Base-by-base conservation (phyloP, 192 early-diverging fungal genomes). In the Coemansia sp. region DNA sequence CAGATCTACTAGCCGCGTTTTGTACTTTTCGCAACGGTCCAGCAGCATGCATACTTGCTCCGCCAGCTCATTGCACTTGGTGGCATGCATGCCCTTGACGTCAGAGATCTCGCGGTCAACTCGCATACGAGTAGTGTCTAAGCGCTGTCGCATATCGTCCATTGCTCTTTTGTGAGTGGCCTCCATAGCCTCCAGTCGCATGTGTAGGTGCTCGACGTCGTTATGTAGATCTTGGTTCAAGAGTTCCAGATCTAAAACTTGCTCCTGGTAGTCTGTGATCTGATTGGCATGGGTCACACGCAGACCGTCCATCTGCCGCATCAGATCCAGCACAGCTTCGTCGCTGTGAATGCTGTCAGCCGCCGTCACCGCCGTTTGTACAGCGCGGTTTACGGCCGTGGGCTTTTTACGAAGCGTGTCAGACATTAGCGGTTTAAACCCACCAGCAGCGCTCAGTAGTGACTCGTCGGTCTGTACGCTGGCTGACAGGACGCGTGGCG, bases 241-340 rank as follows among this genome's bases (percentile, higher is more conserved):
- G 44, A 83, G 72, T 63, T 83, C 80, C 40, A 83, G 63, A 37
- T 83, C 80, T 1, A 83, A 55, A 0, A 77, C 75, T 40, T 83
- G 80, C 62, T 83, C 80, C 67, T 83, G 80, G 69, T 83, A 83
- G 64, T 77, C 80, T 30, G 64, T 69, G 66, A 83, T 75, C 61
- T 83, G 80, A 37, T 77, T 70, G 0, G 80, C 68, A 52, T 83
- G 80, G 6, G 57, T 62, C 47, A 53, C 68, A 13, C 80, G 80
- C 55, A 74, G 52, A 4, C 33, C 40, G 39, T 83, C 80, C 69
- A 83, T 68, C 63, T 75, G 80, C 28, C 75, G 75, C 80, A 83
- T 77, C 47, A 83, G 59, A 26, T 77, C 76, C 33, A 83, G 58
- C 7, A 83, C 80, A 10, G 80, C 75, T 2, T 74, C 80, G 72